These are phyloP conservation scores for Ascochyta lentis DNA, from an alignment of 2,329 filamentous ascomycete genomes.

Conservation along the genomic window DNA sequence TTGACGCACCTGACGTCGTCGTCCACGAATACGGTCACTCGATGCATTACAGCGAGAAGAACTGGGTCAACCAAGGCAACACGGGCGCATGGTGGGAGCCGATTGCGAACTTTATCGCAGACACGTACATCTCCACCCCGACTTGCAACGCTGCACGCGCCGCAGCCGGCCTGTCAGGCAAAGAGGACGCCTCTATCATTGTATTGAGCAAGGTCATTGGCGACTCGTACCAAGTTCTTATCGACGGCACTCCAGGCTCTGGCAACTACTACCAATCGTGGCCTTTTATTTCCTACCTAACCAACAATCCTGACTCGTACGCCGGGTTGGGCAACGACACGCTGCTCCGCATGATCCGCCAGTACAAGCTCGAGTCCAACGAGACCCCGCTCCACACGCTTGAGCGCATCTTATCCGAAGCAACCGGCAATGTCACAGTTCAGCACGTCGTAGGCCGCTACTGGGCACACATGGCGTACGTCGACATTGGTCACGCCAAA, in stretches of 20 bases:
- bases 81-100: constrained; percentile 62
- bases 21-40: constrained; percentile 60
- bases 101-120: constrained; percentile 58
- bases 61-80: constrained; percentile 49
- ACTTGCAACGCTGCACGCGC: constrained; percentile 49
- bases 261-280: constrained; percentile 59
- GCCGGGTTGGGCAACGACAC: constrained; percentile 26
- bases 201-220: constrained; percentile 54
- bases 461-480: constrained; percentile 62
- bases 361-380: constrained; percentile 55
- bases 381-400: constrained; percentile 60
- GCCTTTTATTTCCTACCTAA: constrained; percentile 59
- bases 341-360: constrained; percentile 40
- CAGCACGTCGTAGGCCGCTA: constrained; percentile 56
- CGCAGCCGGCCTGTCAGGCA: constrained; percentile 47
- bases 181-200: constrained; percentile 51
- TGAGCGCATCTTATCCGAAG: constrained; percentile 47
- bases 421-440: constrained; percentile 30
- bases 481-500: constrained; percentile 56
- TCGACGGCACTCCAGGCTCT: constrained; percentile 50
- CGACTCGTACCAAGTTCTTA: constrained; percentile 57
- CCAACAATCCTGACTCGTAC: constrained; percentile 56
- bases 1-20: constrained; percentile 50
- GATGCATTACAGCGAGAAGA: constrained; percentile 51
- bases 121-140: constrained; percentile 56